Percentiles rank a stretch among this genome's conserved stretches.
These are phyloP conservation scores for Tricholoma sp. DNA, from an alignment of 768 basidiomycete genomes.

Conservation along the genomic window DNA sequence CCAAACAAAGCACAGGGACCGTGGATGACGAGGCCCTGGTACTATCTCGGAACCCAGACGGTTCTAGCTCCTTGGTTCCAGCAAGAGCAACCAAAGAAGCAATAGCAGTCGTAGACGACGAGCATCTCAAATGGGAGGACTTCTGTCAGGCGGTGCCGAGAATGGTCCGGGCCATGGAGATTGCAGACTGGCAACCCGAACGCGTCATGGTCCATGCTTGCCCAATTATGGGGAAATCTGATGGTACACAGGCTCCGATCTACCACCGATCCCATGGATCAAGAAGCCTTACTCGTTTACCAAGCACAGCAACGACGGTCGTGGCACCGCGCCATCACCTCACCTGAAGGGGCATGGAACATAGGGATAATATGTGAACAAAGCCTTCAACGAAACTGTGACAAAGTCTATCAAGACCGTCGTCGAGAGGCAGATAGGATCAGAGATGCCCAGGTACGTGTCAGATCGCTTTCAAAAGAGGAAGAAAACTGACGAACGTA, in stretches of 20 bases:
- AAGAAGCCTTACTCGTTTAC: neutral
- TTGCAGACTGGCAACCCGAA: neutral
- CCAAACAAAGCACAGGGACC: neutral
- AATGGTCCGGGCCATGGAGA: neutral
- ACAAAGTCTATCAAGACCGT: no score
- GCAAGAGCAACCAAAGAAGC: neutral
- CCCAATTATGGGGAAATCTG: neutral
- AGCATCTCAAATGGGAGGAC: neutral
- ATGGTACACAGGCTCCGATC: neutral
- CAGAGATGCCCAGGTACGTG: no score
- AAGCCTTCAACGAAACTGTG: no score
- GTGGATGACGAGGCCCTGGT: neutral
- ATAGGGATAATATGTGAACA: neutral
- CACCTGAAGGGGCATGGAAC: neutral
- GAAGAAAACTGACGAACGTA: no score
- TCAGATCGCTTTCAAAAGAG: no score
- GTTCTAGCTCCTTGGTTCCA: neutral
- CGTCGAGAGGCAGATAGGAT: no score
- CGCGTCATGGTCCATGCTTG: neutral
- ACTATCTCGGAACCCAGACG: neutral
- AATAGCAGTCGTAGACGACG: neutral
- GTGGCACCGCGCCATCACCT: neutral
- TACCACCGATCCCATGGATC: neutral
- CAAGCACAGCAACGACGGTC: neutral
- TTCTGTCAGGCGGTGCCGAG: neutral